Base-by-base conservation (phyloP, 805 yeast species). In the Tetrapisispora phaffii region DNA sequence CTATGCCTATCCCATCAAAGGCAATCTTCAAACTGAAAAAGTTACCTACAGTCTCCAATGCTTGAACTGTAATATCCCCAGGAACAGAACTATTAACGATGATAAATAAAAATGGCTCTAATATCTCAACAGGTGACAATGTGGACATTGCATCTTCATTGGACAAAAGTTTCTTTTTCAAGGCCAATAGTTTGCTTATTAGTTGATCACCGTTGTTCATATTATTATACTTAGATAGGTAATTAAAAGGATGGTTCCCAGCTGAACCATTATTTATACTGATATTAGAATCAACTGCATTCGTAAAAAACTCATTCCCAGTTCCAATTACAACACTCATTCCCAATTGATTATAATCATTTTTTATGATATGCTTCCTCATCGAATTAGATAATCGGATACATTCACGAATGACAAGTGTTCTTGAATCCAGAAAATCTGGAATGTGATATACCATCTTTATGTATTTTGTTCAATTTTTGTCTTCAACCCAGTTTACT, bases 371-470 rank as follows among this genome's bases (percentile, higher is more conserved):
- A 50, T 85, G 74, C 59, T 87, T 88, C 45, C 97, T 73, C 95
- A 93, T 87, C 20, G 93, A 88, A 17, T 95, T 81, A 17, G 90
- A 78, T 43, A 93, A 76, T 46, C 81, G 74, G 57, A 86, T 83
- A 62, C 96, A 87, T 68, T 93, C 97, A 59, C 85, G 84, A 49
- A 87, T 80, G 52, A 87, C 83, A 53, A 90, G 77, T 1, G 94
- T 83, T 45, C 82, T 74, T 13, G 94, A 85, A 62, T 85, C 89
- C 42, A 85, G 72, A 7, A 90, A 68, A 32, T 16, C 28, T 5
- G 17, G 5, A 7, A 2, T 15, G 3, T 19, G 7, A n/a, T 20
- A 9, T 9, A 23, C 43, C 38, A 33, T 36, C 7, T 15, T 23
- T 23, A 3, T 22, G 15, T 7, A 15, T 34, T 33, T 12, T 19